Conservation (phyloP, 1,284 basidiomycete species). For the Clitocybe nebularis region DNA sequence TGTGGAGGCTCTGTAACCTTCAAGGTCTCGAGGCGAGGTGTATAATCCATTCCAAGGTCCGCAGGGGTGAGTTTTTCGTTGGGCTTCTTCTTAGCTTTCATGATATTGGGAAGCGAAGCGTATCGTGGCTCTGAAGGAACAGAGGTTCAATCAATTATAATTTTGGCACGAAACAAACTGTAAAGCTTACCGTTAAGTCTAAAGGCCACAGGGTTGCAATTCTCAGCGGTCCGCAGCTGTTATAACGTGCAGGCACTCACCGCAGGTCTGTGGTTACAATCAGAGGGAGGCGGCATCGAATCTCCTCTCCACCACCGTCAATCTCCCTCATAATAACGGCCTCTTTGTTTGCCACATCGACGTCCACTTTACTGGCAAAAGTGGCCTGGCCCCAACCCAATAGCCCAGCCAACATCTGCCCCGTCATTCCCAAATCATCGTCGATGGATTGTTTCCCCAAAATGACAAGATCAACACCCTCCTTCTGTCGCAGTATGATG, state of each 20-base stretch:
- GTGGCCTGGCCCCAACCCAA: conserved; percentile 94
- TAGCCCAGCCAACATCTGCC: conserved; percentile 95
- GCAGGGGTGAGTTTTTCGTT: conserved; percentile 80
- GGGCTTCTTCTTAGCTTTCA: conserved; percentile 99
- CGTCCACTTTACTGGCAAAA: conserved; percentile 88
- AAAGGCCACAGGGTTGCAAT: no score
- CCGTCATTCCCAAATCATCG: conserved; percentile 95
- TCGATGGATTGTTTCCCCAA: conserved; percentile 99
- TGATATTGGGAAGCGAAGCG: conserved; percentile 92
- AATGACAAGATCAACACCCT: conserved; percentile 83
- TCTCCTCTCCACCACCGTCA: conserved; percentile 88
- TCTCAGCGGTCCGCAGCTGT: no score
- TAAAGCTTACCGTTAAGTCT: conserved; percentile 62
- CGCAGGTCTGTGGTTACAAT: conserved; percentile 93
- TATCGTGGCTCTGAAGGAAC: conserved; percentile 78
- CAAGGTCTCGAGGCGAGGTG: conserved; percentile 82
- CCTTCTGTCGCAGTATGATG: conserved; percentile 69
- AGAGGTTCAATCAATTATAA: no score
- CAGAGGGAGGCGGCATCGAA: conserved; percentile 80
- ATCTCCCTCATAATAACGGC: conserved; percentile 87
- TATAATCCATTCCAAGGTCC: conserved; percentile 82
- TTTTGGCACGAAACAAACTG: no score
- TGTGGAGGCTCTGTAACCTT: conserved; percentile 92
- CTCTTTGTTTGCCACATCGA: conserved; percentile 67
- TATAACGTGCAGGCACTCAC: conserved; percentile 45